These are phyloP conservation scores for Cyclostephanos tholiformis DNA, from an alignment of 108 stramenopile genomes.

Conservation along the genomic window DNA sequence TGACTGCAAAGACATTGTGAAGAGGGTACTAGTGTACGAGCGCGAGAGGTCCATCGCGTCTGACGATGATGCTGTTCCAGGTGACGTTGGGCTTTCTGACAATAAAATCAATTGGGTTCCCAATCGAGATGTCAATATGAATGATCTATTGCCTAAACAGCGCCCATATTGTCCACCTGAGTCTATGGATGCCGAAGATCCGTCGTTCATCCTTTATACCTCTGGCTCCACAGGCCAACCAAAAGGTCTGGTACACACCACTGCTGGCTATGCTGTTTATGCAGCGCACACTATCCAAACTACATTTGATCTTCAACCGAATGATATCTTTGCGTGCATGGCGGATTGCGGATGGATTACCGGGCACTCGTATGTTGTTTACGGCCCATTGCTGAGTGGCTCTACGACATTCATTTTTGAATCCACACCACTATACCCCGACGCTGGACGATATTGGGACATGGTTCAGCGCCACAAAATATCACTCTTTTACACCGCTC, in stretches of 20 bases:
- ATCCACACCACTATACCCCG: conserved; percentile 82
- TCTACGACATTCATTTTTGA: conserved; percentile 87
- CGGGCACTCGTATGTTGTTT: conserved; percentile 88
- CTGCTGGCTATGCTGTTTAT: conserved; percentile 81
- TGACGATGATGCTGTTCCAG: conserved; percentile 38
- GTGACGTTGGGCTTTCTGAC: conserved; percentile 39
- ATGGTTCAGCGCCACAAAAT: conserved; percentile 72
- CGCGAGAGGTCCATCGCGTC: conserved; percentile 44
- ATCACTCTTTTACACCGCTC: conserved; percentile 87
- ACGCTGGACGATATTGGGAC: conserved; percentile 84
- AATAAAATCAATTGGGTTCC: conserved; percentile 36
- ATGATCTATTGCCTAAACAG: conserved; percentile 76
- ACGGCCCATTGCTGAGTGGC: conserved; percentile 82
- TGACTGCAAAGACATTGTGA: conserved; percentile 65
- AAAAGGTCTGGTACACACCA: conserved; percentile 85
- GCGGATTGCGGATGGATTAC: conserved; percentile 93
- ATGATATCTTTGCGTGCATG: conserved; percentile 86
- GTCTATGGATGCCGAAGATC: conserved; percentile 91
- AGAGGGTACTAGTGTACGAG: conserved; percentile 90
- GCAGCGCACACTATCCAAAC: conserved; percentile 70
- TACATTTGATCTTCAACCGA: conserved; percentile 66
- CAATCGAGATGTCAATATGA: conserved; percentile 86
- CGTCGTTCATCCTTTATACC: conserved; percentile 87
- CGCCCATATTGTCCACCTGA: conserved; percentile 97
- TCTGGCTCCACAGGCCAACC: conserved; percentile 84